Evolutionary conservation across 345 rosid genomes (phyloP).

Genomic region (Hibiscus trionum): DNA sequence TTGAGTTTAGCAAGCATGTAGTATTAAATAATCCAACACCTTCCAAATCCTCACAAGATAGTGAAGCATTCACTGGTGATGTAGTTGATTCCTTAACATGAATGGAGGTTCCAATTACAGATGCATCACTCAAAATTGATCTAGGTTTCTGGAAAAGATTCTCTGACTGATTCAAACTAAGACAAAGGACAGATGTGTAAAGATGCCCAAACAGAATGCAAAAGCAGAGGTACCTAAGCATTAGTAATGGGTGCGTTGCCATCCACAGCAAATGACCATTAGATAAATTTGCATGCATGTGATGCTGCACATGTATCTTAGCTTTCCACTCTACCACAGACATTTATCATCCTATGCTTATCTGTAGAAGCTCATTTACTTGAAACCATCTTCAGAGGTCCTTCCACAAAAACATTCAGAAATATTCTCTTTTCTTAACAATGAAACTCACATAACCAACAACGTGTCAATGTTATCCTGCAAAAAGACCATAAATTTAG

Average conservation of each 20-base stretch:
- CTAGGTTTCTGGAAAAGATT: constrained; percentile 19
- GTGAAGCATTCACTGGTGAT: constrained; percentile 19
- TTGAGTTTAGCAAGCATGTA: constrained; percentile 68
- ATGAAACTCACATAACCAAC: not conserved
- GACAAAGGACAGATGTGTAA: constrained; percentile 24
- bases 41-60: constrained; percentile 62
- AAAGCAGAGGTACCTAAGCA: constrained; percentile 39
- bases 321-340: not conserved
- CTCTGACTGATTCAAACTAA: constrained; percentile 25
- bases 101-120: constrained; percentile 16
- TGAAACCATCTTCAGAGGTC: not conserved
- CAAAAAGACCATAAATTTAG: not conserved
- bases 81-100: constrained; percentile 16
- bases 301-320: constrained; percentile 8
- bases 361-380: not conserved
- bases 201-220: constrained; percentile 39
- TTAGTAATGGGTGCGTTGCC: constrained; percentile 34
- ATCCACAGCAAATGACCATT: not conserved
- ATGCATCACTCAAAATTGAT: constrained; percentile 24
- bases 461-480: not conserved
- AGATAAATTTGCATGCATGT: not conserved
- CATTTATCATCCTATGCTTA: not conserved
- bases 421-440: not conserved
- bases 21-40: constrained; percentile 91
- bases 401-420: not conserved